Base-by-base conservation (phyloP, 2,329 filamentous ascomycete species). In the Penicillium psychrosexuale region DNA sequence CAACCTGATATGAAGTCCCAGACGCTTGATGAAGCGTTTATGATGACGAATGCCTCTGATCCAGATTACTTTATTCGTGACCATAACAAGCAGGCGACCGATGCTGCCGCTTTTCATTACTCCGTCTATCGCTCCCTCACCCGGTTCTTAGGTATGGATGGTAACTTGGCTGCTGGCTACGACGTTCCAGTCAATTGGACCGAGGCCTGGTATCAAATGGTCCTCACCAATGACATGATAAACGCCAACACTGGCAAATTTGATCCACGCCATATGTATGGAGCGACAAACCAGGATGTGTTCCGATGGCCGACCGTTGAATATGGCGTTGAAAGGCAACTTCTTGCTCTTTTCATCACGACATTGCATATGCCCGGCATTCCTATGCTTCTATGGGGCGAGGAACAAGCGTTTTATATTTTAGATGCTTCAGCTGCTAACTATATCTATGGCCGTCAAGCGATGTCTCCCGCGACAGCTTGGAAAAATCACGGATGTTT, bases 401-500 rank as follows among this genome's bases (percentile, higher is more conserved):
- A 88, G 65, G 85, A 88, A 64, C 85, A 88, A 69, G 81, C 80
- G 0, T 84, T 84, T 57, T 87, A 87, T 61, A 72, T 85, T 0
- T 71, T 87, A 3, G 85, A 88, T 64, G 85, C 82, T 55, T 85
- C 84, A 0, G 84, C 84, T 5, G 73, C 74, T 54, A 86, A 87
- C 63, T 88, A 87, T 64, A 78, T 88, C 39, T 88, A 83, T 65
- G 85, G 85, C 19, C 80, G 85, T 61, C 82, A 84, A 65, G 73
- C 85, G 2, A 86, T 88, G 79, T 80, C 81, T 8, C 78, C 83
- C 3, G 77, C 82, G 2, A 79, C 79, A 3, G 84, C 84, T 2
- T 88, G 85, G 84, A 82, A 84, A 61, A 77, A 79, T 34, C 85
- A 88, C 61, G 85, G 85, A 6, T 88, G 85, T 66, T 87, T 86